Conservation (phyloP, 148 eudicot species). For the Salicornia ramosissima region DNA sequence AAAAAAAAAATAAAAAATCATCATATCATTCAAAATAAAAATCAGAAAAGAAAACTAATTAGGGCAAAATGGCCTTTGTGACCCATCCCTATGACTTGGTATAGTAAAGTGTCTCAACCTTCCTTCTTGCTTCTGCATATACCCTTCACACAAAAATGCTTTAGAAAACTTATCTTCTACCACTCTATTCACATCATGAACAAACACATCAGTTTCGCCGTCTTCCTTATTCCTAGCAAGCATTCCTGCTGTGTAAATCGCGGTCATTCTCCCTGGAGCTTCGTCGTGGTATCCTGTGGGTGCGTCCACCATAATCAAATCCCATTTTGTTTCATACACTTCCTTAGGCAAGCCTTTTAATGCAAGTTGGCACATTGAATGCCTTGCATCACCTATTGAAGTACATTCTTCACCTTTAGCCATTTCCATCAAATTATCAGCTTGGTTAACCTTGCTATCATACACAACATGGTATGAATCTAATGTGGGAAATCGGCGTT, state of each 20-base stretch:
- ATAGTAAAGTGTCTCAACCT: slow-evolving; percentile 82
- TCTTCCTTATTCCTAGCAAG: slow-evolving; percentile 71
- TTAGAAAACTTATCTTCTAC: slow-evolving; percentile 85
- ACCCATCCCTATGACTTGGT: slow-evolving; percentile 61
- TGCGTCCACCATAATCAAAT: slow-evolving; percentile 96
- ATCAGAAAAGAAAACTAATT: slow-evolving; percentile 14
- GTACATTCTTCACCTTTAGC: slow-evolving; percentile 48
- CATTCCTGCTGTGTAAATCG: slow-evolving; percentile 90
- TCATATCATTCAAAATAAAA: background rate
- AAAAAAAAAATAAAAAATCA: no score
- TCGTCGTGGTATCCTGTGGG: slow-evolving; percentile 92
- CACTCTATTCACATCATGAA: slow-evolving; percentile 90
- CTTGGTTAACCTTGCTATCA: slow-evolving; percentile 59
- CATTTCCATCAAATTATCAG: slow-evolving; percentile 40
- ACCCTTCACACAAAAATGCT: slow-evolving; percentile 77
- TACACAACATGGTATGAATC: slow-evolving; percentile 63
- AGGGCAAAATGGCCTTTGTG: slow-evolving; percentile 75
- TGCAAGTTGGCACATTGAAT: slow-evolving; percentile 81
- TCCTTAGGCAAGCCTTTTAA: slow-evolving; percentile 62
- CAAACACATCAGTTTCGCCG: slow-evolving; percentile 75
- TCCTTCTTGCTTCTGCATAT: slow-evolving; percentile 85
- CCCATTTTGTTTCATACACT: slow-evolving; percentile 76
- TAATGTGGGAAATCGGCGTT: slow-evolving; percentile 38
- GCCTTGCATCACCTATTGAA: slow-evolving; percentile 39
- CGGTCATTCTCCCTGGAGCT: slow-evolving; percentile 96